Evolutionary conservation across 495 filamentous ascomycete genomes (phyloP).

Genomic region (Glonium stellatum): DNA sequence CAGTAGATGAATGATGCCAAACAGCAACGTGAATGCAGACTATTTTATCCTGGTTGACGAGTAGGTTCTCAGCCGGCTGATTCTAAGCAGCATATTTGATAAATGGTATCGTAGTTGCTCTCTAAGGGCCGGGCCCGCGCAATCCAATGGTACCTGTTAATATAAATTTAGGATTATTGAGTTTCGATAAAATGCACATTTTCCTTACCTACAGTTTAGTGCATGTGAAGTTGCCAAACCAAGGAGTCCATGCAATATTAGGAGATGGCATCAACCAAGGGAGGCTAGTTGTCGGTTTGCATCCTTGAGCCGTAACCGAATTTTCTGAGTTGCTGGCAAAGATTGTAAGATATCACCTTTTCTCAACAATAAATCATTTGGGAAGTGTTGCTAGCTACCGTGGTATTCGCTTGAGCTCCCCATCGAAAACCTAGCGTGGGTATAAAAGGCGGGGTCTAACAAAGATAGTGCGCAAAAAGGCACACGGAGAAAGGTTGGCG

Average conservation of each 20-base stretch:
- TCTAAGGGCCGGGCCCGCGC: constrained; percentile 20
- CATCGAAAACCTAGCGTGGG: no score
- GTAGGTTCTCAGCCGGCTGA: not conserved
- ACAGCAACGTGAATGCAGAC: no score
- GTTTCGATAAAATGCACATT: no score
- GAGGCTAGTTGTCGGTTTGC: not conserved
- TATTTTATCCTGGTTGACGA: no score
- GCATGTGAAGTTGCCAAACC: constrained; percentile 28
- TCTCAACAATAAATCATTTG: no score
- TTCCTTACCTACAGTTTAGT: constrained; percentile 26
- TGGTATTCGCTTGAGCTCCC: no score
- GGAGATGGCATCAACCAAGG: constrained; percentile 7
- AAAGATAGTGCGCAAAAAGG: no score
- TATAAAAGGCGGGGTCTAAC: no score
- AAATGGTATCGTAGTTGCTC: constrained; percentile 28
- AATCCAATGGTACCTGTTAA: constrained; percentile 32
- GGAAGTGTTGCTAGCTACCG: no score
- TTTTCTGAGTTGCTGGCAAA: not conserved
- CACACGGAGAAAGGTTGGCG: no score
- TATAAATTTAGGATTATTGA: no score
- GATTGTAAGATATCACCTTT: not conserved
- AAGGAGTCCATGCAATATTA: constrained; percentile 31
- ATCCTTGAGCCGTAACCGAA: not conserved
- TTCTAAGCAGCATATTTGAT: constrained; percentile 19
- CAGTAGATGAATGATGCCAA: no score